phyloP scores from a whole-genome alignment of 192 early-diverging fungal genomes.

The Lobulomyces angularis region DNA sequence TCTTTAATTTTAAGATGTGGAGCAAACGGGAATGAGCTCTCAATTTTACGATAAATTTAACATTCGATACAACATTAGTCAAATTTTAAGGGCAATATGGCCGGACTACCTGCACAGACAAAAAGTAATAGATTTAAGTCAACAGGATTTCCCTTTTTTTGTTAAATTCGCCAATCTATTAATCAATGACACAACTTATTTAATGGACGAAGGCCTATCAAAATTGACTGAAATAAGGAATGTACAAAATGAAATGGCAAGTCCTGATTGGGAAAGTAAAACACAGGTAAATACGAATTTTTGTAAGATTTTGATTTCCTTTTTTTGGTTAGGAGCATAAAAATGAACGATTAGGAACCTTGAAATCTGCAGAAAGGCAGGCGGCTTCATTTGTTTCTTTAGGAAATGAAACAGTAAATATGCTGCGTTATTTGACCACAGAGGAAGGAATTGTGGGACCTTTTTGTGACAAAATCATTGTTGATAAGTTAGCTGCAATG shows the following conservation, averaged over 20 bases:
- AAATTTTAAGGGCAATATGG: slow-evolving; percentile 78
- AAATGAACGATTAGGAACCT: slow-evolving; percentile 47
- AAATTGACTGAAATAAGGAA: slow-evolving; percentile 75
- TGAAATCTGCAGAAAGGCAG: slow-evolving; percentile 64
- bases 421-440: slow-evolving; percentile 72
- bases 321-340: slow-evolving; percentile 22
- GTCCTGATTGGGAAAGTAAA: slow-evolving; percentile 35
- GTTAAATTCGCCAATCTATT: slow-evolving; percentile 78
- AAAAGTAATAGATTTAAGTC: slow-evolving; percentile 27
- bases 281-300: slow-evolving; percentile 24
- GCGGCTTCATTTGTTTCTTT: slow-evolving; percentile 75
- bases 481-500: slow-evolving; percentile 91
- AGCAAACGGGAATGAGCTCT: slow-evolving; percentile 79
- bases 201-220: slow-evolving; percentile 83
- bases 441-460: slow-evolving; percentile 58
- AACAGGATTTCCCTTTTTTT: slow-evolving; percentile 56
- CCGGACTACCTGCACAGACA: slow-evolving; percentile 55
- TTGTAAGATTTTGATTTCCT: slow-evolving; percentile 2
- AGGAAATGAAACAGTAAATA: slow-evolving; percentile 85
- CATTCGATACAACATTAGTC: slow-evolving; percentile 89
- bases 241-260: slow-evolving; percentile 67
- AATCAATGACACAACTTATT: slow-evolving; percentile 91
- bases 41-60: slow-evolving; percentile 99
- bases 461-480: slow-evolving; percentile 81
- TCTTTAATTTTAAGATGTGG: slow-evolving; percentile 53